Conservation (phyloP, 164 flowering plant species). For the Magnolia changhungtana region DNA sequence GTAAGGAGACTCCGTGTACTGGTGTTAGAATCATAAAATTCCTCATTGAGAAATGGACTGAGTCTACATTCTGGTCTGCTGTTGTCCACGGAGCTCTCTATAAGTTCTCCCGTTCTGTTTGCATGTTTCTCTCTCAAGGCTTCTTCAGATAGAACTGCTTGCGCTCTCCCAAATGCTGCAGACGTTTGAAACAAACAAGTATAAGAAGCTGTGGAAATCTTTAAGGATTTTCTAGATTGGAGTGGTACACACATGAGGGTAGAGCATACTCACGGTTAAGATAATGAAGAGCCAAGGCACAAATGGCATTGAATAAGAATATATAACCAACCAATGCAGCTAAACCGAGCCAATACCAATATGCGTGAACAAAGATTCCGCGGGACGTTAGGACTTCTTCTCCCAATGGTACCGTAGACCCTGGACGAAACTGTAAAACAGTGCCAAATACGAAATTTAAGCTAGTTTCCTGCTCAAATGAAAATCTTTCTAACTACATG, state of each 20-base stretch:
- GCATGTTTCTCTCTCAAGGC: constrained; percentile 9
- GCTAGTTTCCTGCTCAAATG: not conserved
- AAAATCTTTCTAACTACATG: not conserved
- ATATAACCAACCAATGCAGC: constrained; percentile 27
- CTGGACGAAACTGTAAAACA: not conserved
- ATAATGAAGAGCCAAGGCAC: constrained; percentile 28
- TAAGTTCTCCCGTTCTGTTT: constrained; percentile 10
- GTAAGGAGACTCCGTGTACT: too few species aligned
- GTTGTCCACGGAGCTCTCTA: constrained; percentile 1
- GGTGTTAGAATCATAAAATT: not conserved
- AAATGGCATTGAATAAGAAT: constrained; percentile 10
- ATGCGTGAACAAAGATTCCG: constrained; percentile 18
- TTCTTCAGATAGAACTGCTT: constrained; percentile 10
- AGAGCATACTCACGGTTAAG: constrained; percentile 30
- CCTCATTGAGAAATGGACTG: not conserved
- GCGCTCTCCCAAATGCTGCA: constrained; percentile 11
- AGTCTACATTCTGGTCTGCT: not conserved
- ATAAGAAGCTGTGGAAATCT: not conserved
- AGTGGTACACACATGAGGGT: not conserved
- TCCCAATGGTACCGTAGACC: constrained; percentile 20
- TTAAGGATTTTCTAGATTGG: not conserved
- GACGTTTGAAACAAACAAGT: not conserved
- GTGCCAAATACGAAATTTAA: not conserved
- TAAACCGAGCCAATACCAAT: constrained; percentile 43
- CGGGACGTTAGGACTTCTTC: constrained; percentile 18